A percentile compares a stretch with the other conserved stretches of the same genome.
Evolutionary conservation across 2,329 filamentous ascomycete genomes (phyloP).

Genomic region (Arthroderma uncinatum): DNA sequence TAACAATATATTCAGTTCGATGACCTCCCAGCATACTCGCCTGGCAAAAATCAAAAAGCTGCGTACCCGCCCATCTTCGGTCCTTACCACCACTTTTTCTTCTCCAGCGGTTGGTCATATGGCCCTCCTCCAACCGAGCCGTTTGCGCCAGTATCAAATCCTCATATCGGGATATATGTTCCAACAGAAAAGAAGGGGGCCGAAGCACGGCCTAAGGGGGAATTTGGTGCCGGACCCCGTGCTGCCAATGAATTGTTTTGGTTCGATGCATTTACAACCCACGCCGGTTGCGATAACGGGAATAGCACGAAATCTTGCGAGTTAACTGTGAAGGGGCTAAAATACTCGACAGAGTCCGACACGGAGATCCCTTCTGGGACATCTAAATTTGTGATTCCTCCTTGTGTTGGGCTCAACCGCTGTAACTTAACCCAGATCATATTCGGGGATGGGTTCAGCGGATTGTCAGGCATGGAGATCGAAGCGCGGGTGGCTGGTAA

Average conservation of each 20-base stretch:
- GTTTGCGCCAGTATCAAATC: constrained; percentile 36
- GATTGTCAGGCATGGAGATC: constrained; percentile 40
- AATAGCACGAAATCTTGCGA: constrained; percentile 29
- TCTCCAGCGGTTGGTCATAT: constrained; percentile 42
- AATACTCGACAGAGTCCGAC: constrained; percentile 27
- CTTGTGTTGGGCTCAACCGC: constrained; percentile 31
- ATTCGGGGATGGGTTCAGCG: constrained; percentile 33
- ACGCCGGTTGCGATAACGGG: constrained; percentile 39
- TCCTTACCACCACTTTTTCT: constrained; percentile 43
- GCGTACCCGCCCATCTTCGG: constrained; percentile 33
- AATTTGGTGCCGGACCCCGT: constrained; percentile 38
- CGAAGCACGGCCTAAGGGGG: constrained; percentile 29
- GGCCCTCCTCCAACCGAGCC: constrained; percentile 36
- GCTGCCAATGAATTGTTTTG: constrained; percentile 37
- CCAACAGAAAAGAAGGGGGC: constrained; percentile 22
- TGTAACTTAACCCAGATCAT: constrained; percentile 36
- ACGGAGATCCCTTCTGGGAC: constrained; percentile 28
- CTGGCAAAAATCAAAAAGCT: constrained; percentile 21
- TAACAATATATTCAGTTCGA: constrained; percentile 18
- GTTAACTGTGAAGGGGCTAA: constrained; percentile 36
- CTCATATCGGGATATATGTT: constrained; percentile 39
- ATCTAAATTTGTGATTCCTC: constrained; percentile 32
- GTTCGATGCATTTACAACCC: constrained; percentile 40
- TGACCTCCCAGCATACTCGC: constrained; percentile 18
- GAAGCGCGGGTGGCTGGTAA: constrained; percentile 34